A percentile compares a stretch with the other conserved stretches of the same genome.
phyloP scores from a whole-genome alignment of 108 stramenopile genomes.

The Pseudonitzschia multiseries region DNA sequence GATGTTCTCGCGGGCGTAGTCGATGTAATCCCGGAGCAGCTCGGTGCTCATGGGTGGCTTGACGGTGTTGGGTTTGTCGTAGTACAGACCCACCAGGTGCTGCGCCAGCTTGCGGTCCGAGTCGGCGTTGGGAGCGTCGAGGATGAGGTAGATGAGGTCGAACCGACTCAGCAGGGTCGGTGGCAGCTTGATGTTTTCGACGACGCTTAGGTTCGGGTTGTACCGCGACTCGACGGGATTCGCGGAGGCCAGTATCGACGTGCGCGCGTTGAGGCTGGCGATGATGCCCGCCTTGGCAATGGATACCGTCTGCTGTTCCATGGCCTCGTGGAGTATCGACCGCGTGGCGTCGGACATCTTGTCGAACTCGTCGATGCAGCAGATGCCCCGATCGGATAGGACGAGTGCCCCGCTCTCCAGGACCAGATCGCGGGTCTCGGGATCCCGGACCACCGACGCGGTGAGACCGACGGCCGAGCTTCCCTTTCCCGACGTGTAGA shows the following conservation, averaged over 20 bases:
- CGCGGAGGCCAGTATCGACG: slow-evolving; percentile 96
- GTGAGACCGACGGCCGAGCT: slow-evolving; percentile 98
- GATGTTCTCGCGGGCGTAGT: slow-evolving; percentile 85
- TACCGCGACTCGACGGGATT: slow-evolving; percentile 98
- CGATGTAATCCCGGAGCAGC: slow-evolving; percentile 93
- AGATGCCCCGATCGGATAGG: slow-evolving; percentile 95
- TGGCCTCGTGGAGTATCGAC: slow-evolving; percentile 98
- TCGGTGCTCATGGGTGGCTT: slow-evolving; percentile 78
- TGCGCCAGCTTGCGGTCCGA: slow-evolving; percentile 87
- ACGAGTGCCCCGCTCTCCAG: slow-evolving; percentile 98
- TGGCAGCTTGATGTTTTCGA: slow-evolving; percentile 98
- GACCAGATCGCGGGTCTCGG: slow-evolving; percentile 96
- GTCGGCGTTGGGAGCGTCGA: slow-evolving; percentile 89
- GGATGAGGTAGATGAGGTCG: slow-evolving; percentile 98
- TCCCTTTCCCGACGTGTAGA: slow-evolving; percentile 98
- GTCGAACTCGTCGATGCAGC: slow-evolving; percentile 96
- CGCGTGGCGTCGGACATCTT: slow-evolving; percentile 98
- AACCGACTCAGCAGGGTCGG: slow-evolving; percentile 97
- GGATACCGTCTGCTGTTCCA: slow-evolving; percentile 99
- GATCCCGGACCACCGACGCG: slow-evolving; percentile 97
- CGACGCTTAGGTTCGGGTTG: slow-evolving; percentile 95
- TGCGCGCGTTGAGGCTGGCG: slow-evolving; percentile 95
- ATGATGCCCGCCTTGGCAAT: slow-evolving; percentile 99
- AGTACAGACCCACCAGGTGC: slow-evolving; percentile 91
- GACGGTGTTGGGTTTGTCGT: slow-evolving; percentile 72